A percentile compares a stretch with the other conserved stretches of the same genome.
phyloP scores from a whole-genome alignment of 2,329 filamentous ascomycete species.

The Thielaviopsis populi region DNA sequence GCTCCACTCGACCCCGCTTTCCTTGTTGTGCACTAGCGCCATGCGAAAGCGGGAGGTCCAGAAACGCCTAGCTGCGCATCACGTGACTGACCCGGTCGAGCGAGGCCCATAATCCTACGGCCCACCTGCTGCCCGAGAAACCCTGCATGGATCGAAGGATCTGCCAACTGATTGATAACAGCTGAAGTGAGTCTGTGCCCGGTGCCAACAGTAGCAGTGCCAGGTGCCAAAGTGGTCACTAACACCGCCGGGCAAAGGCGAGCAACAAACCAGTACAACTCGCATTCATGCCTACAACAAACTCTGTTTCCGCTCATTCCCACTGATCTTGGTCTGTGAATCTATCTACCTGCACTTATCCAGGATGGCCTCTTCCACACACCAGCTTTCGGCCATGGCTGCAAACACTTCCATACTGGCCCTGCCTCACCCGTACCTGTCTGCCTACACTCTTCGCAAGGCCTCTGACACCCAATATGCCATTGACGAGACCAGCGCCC shows the following conservation, averaged over 20 bases:
- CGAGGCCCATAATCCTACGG: background rate
- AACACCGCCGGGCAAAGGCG: background rate
- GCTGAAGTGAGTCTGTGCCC: background rate
- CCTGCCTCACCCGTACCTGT: conserved; percentile 36
- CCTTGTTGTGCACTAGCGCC: background rate
- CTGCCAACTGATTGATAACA: background rate
- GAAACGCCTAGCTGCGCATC: too few species aligned
- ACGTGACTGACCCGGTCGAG: background rate
- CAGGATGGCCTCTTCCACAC: conserved; percentile 11
- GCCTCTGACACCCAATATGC: conserved; percentile 24
- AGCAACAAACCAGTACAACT: background rate
- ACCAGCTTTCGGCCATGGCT: conserved; percentile 18
- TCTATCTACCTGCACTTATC: too few species aligned
- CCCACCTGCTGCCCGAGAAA: background rate
- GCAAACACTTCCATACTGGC: conserved; percentile 29
- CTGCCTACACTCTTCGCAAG: conserved; percentile 30
- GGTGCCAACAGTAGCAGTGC: background rate
- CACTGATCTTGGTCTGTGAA: background rate
- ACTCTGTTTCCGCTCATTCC: background rate
- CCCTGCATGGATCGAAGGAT: background rate
- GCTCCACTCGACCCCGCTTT: background rate
- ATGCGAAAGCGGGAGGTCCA: too few species aligned
- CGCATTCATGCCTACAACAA: background rate
- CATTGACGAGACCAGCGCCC: conserved; percentile 23
- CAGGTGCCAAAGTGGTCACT: background rate